Evolutionary conservation across 2,329 filamentous ascomycete genomes (phyloP), one percentile per base, ranked within the genome.

Genomic region (Ceratocystis cacaofunesta): DNA sequence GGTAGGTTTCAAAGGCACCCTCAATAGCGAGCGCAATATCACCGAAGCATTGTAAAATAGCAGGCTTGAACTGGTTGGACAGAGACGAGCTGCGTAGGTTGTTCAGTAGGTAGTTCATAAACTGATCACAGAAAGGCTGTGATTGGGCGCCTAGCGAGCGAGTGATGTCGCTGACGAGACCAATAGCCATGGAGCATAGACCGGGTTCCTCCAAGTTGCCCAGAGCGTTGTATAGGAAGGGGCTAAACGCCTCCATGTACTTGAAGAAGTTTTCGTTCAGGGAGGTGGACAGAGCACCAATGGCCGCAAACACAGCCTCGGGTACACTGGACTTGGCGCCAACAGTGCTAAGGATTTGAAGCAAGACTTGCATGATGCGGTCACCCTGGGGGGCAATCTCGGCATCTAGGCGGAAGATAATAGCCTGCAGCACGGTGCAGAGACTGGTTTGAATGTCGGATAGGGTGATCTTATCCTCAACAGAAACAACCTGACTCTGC

Each of bases 381-480:
- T 99, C 91, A 65, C 91, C 89, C 74, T 92, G 90, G 17, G 92
- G 91, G 68, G 85, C 84, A 70, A 99, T 89, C 74, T 97, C 92
- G 74, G 87, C 87, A 76, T 97, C 94, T 30, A 99, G 81, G 66
- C 94, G 87, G 75, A 90, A 87, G 68, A 97, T 87, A 73, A 97
- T 96, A 61, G 90, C 87, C 77, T 96, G 86, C 62, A 97, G 80
- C 50, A 97, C 94, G 64, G 90, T 95, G 75, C 87, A 88, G 72
- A 99, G 81, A 75, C 92, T 96, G 63, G 92, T 96, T 78, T 97
- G 94, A 84, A 99, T 95, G 76, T 99, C 94, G 74, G 97, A 92
- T 3, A 99, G 82, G 4, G 89, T 95, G 70, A 97, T 90, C 76
- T 87, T 92, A 77, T 99, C 94, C 76, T 99, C 94, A 32, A 96